Evolutionary conservation across 495 filamentous ascomycete genomes (phyloP).

Genomic region (Immersiella caudata): DNA sequence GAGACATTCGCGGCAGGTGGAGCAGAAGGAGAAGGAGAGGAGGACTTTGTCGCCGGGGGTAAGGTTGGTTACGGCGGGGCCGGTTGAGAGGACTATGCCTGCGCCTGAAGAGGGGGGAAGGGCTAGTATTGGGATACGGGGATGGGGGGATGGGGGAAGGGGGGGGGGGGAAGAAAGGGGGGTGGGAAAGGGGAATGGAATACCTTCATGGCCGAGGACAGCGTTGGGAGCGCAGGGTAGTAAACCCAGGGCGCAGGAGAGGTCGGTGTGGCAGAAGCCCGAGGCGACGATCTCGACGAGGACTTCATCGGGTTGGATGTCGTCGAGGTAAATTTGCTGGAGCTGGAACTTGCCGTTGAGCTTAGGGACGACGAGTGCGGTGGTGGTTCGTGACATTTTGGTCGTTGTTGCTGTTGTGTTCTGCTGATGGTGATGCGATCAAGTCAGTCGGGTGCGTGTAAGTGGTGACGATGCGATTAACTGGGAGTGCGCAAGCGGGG

Average conservation of each 20-base stretch:
- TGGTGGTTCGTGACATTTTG: constrained; percentile 30
- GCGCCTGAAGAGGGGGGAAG: no score
- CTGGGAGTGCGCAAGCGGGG: no score
- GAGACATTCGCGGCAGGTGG: constrained; percentile 58
- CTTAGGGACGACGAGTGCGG: constrained; percentile 35
- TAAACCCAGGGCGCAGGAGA: constrained; percentile 45
- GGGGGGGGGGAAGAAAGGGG: neutral
- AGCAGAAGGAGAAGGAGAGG: constrained; percentile 48
- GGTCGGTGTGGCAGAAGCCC: constrained; percentile 78
- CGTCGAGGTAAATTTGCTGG: constrained; percentile 26
- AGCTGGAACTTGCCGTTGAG: constrained; percentile 34
- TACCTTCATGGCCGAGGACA: constrained; percentile 75
- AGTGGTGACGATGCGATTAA: neutral
- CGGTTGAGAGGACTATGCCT: constrained; percentile 63
- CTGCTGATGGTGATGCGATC: constrained; percentile 8
- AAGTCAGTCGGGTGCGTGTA: neutral
- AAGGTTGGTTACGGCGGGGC: constrained; percentile 56
- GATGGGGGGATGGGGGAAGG: neutral
- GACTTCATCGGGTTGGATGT: constrained; percentile 63
- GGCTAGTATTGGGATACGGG: no score
- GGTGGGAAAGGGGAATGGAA: neutral
- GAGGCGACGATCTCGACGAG: constrained; percentile 72
- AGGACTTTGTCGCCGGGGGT: constrained; percentile 63
- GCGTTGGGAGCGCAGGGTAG: constrained; percentile 57
- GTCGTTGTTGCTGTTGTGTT: neutral